Evolutionary conservation across 495 filamentous ascomycete species (phyloP).

Genomic region (Neurospora tetraspora): DNA sequence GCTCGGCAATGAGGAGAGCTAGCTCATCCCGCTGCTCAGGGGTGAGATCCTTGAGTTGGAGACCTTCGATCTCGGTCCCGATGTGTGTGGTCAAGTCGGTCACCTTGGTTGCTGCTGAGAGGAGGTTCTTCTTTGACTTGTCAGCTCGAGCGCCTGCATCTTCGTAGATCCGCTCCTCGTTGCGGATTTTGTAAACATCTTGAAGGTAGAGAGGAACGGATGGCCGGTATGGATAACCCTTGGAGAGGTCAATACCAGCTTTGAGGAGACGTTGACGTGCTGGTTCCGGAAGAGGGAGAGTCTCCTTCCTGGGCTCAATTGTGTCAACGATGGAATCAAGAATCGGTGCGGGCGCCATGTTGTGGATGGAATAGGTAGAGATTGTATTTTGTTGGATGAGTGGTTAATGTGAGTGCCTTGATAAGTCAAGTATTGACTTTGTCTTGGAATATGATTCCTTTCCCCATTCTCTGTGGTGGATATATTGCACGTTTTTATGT

Average conservation of each 20-base stretch:
- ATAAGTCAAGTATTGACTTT: neutral
- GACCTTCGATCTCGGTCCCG: constrained; percentile 60
- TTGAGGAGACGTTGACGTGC: constrained; percentile 49
- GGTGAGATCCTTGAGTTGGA: constrained; percentile 60
- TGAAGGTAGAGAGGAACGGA: constrained; percentile 54
- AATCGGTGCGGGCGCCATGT: constrained; percentile 41
- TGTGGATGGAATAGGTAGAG: neutral
- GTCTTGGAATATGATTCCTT: neutral
- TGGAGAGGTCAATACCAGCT: constrained; percentile 52
- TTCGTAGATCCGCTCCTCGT: constrained; percentile 45
- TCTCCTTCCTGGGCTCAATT: constrained; percentile 51
- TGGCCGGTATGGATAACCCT: constrained; percentile 59
- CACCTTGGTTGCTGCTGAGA: constrained; percentile 56
- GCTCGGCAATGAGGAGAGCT: constrained; percentile 59
- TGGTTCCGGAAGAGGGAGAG: constrained; percentile 43
- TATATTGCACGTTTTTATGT: neutral
- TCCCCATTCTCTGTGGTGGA: neutral
- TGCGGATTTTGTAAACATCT: constrained; percentile 54
- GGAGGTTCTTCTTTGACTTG: constrained; percentile 52
- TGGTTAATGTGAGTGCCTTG: neutral
- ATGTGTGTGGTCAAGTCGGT: constrained; percentile 57
- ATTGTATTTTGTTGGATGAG: neutral
- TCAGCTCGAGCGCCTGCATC: constrained; percentile 58
- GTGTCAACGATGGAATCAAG: constrained; percentile 50
- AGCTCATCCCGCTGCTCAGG: constrained; percentile 60